Base-by-base conservation (phyloP, 2,329 filamentous ascomycete species). In the Xylogone sp. region DNA sequence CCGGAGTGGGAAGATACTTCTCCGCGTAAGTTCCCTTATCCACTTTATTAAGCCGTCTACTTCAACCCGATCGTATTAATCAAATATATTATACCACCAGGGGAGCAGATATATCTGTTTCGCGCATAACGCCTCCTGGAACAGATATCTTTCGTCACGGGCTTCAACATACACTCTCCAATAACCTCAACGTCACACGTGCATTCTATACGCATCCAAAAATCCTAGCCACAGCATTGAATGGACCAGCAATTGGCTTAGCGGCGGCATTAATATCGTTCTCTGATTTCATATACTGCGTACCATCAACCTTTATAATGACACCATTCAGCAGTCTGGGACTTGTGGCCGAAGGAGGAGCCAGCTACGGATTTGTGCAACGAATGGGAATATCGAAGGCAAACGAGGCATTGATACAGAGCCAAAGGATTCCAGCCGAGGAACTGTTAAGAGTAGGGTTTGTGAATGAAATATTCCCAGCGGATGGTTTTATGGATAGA, bases 351-450 rank as follows among this genome's bases (percentile, higher is more conserved):
- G 92, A 97, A 71, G 92, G 92, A 43, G 88, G 86, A 44, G 83
- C 90, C 0, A 88, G 83, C 21, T 75, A 83, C 49, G 88, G 84
- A 1, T 84, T 97, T 50, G 88, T 92, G 12, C 79, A 86, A 62
- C 76, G 91, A 1, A 76, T 97, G 24, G 92, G 92, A 1, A 78
- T 89, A 45, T 74, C 81, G 51, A 87, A 87, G 65, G 90, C 90
- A 16, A 94, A 94, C 65, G 92, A 97, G 76, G 92, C 92, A 13
- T 77, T 97, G n/a, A 83, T 97, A 60, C 92, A 94, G 86, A 90
- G 87, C 63, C 87, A 86, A 69, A 78, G 84, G 46, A 87, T 97
- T 60, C 66, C 75, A 0, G 81, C 80, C 44, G 80, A 84, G 21
- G 90, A 95, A 65, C 76, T 97, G 24, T 75, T 90, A 56, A 71